These are phyloP conservation scores for Harringtonia lauricola DNA, from an alignment of 2,329 filamentous ascomycete genomes.

Conservation along the genomic window DNA sequence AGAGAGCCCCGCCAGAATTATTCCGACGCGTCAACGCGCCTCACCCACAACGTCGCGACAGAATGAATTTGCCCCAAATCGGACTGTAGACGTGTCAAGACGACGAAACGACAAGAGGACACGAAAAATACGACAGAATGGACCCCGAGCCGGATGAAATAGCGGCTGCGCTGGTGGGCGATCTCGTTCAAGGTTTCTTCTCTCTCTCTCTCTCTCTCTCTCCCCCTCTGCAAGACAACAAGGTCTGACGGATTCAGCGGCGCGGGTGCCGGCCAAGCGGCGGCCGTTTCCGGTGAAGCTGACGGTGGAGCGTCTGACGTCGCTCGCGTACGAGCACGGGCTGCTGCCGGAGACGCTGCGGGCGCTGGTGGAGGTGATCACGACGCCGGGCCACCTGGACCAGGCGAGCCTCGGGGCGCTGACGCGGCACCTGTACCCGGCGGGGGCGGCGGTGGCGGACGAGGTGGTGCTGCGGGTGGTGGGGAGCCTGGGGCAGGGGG, in stretches of 20 bases:
- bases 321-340: conserved; percentile 56
- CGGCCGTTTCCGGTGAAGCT: conserved; percentile 51
- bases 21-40: too few relatives aligned
- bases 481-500: conserved; percentile 65
- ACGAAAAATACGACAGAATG: conserved; percentile 7
- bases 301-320: conserved; percentile 50
- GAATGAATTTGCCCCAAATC: too few relatives aligned
- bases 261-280: conserved; percentile 53
- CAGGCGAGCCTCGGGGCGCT: conserved; percentile 61
- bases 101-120: too few relatives aligned
- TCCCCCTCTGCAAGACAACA: background rate
- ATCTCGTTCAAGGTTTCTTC: conserved; percentile 11
- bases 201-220: background rate
- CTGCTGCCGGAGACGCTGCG: conserved; percentile 49
- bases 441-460: conserved; percentile 43
- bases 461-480: conserved; percentile 55
- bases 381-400: conserved; percentile 57
- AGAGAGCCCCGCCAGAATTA: too few relatives aligned
- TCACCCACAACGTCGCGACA: too few relatives aligned
- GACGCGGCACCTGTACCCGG: conserved; percentile 66
- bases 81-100: too few relatives aligned
- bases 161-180: conserved; percentile 8
- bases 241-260: conserved; percentile 29
- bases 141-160: conserved; percentile 11
- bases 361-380: conserved; percentile 55